Conservation (phyloP, 2,329 filamentous ascomycete genomes). For the Alternaria dauci region DNA sequence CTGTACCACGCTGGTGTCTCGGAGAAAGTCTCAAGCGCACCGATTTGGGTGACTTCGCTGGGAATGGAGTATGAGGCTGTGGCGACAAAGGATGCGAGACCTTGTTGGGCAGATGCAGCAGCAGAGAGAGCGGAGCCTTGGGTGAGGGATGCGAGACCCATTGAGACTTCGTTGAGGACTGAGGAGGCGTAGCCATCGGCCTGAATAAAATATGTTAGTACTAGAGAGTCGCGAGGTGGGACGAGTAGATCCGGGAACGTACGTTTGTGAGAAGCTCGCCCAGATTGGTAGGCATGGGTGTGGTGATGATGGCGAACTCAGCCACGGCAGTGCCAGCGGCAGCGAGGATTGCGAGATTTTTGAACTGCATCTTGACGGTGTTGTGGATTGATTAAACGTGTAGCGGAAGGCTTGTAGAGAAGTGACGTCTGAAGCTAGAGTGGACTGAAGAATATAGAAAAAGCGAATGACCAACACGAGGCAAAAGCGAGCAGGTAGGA, state of each 20-base stretch:
- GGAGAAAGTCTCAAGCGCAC: constrained; percentile 25
- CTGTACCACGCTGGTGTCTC: constrained; percentile 32
- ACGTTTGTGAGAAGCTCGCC: constrained; percentile 26
- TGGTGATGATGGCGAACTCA: constrained; percentile 34
- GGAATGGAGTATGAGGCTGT: constrained; percentile 32
- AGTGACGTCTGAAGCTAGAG: constrained; percentile 1
- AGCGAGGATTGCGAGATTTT: constrained; percentile 26
- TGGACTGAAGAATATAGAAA: not conserved
- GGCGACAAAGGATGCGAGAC: constrained; percentile 31
- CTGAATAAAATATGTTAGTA: constrained; percentile 5
- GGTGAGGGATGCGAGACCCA: constrained; percentile 24
- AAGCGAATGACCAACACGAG: not conserved
- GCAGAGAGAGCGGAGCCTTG: constrained; percentile 19
- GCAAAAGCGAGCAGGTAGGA: not conserved
- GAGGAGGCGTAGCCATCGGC: constrained; percentile 25
- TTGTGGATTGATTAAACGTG: not conserved
- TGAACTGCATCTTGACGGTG: constrained; percentile 27
- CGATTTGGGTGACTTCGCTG: constrained; percentile 23
- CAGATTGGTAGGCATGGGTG: constrained; percentile 24
- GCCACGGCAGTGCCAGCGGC: constrained; percentile 28
- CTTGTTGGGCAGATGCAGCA: constrained; percentile 27
- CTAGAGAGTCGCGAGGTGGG: not conserved
- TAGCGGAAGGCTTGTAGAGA: not conserved
- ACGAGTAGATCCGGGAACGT: not conserved
- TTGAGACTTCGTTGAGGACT: constrained; percentile 21